A percentile compares a stretch with the other conserved stretches of the same genome.
Evolutionary conservation across 2,329 filamentous ascomycete genomes (phyloP).

Genomic region (Didymella exigua): DNA sequence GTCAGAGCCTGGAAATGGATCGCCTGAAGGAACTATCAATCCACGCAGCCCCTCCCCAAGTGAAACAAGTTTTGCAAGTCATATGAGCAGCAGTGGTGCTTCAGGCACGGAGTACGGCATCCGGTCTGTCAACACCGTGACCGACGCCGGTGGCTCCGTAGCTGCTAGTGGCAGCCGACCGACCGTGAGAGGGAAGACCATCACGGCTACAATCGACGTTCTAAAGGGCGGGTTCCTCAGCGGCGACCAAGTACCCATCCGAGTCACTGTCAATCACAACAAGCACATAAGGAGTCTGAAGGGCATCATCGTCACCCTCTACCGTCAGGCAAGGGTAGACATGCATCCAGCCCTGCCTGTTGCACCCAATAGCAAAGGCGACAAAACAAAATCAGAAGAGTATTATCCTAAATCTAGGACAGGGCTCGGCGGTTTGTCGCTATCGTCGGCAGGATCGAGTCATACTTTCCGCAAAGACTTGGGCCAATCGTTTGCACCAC

Average conservation of each 20-base stretch:
- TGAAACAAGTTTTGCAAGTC: constrained; percentile 55
- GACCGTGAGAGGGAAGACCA: constrained; percentile 71
- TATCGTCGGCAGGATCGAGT: constrained; percentile 83
- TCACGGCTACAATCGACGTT: constrained; percentile 84
- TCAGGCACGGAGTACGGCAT: constrained; percentile 51
- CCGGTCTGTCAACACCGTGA: constrained; percentile 50
- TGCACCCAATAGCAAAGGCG: constrained; percentile 66
- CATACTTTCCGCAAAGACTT: constrained; percentile 96
- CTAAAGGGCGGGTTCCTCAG: constrained; percentile 82
- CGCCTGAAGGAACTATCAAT: constrained; percentile 40
- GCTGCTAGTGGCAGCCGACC: constrained; percentile 55
- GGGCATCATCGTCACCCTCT: constrained; percentile 90
- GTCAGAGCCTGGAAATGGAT: constrained; percentile 31
- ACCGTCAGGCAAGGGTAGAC: constrained; percentile 88
- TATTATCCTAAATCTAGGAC: constrained; percentile 87
- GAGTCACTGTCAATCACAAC: constrained; percentile 82
- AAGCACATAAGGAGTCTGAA: constrained; percentile 89
- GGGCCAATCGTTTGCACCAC: constrained; percentile 82
- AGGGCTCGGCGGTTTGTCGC: constrained; percentile 81
- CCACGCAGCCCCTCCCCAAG: constrained; percentile 54
- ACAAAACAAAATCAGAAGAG: constrained; percentile 76
- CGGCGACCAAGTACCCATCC: constrained; percentile 81
- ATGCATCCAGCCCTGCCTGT: constrained; percentile 70
- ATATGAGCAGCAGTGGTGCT: constrained; percentile 64
- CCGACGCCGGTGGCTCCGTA: constrained; percentile 54